These are phyloP conservation scores for Aspergillus steynii DNA, from an alignment of 495 filamentous ascomycete species.

Conservation along the genomic window DNA sequence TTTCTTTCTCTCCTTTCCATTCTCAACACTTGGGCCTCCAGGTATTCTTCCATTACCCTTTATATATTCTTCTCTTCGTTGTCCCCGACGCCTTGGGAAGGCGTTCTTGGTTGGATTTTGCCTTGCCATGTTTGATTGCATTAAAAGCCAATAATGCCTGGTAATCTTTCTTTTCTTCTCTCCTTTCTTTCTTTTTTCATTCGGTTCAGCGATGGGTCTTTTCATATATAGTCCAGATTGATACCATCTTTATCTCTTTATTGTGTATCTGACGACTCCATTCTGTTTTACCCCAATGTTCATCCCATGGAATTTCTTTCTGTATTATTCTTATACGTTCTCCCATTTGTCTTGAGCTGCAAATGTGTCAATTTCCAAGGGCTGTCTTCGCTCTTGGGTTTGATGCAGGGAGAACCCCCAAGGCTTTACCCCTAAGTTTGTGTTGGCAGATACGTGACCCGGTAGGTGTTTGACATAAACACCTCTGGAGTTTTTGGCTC, in stretches of 20 bases:
- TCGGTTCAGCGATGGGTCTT: constrained; percentile 18
- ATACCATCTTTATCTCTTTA: constrained; percentile 39
- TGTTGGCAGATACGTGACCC: background rate
- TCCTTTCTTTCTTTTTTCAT: constrained; percentile 11
- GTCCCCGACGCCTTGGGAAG: background rate
- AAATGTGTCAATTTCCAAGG: background rate
- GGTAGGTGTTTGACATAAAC: too few relatives aligned
- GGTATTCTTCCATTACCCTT: constrained; percentile 12
- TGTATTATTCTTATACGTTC: constrained; percentile 7
- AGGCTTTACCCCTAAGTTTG: background rate
- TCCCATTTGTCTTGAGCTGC: constrained; percentile 3
- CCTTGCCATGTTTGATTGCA: constrained; percentile 1
- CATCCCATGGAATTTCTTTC: constrained; percentile 21
- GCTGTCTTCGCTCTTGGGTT: background rate
- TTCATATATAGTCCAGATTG: constrained; percentile 35
- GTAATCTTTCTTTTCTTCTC: background rate
- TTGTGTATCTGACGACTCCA: constrained; percentile 11
- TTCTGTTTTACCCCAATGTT: constrained; percentile 2
- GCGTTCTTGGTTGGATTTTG: constrained; percentile 1
- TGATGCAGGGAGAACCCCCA: background rate
- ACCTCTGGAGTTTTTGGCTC: too few relatives aligned
- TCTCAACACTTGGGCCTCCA: constrained; percentile 3
- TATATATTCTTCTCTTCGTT: constrained; percentile 10
- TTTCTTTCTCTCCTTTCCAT: constrained; percentile 2
- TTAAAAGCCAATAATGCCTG: constrained; percentile 17